phyloP scores from a whole-genome alignment of 306 rosid species.

The Rubus idaeus region DNA sequence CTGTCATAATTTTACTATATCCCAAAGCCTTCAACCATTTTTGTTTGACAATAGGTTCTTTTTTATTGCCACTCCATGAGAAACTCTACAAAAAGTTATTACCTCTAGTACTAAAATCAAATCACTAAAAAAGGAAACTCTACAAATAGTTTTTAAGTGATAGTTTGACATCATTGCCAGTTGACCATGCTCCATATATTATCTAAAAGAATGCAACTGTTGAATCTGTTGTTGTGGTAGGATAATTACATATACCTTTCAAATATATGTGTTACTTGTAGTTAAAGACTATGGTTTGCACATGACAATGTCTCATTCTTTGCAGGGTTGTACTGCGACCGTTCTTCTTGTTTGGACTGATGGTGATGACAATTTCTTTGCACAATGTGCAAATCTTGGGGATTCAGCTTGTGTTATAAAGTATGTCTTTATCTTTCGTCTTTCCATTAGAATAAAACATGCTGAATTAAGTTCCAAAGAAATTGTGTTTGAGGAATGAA shows the following conservation, averaged over 20 bases:
- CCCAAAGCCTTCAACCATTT: neutral
- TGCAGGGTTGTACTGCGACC: slow-evolving; percentile 98
- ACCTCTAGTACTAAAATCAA: neutral
- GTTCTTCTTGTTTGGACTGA: slow-evolving; percentile 90
- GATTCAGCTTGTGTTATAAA: slow-evolving; percentile 85
- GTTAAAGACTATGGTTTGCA: slow-evolving; percentile 6
- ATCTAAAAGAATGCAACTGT: neutral
- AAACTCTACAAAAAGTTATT: neutral
- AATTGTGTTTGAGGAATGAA: neutral
- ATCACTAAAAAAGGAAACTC: neutral
- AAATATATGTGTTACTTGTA: neutral
- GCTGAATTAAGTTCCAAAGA: neutral
- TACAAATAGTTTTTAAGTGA: neutral
- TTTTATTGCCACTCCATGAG: neutral
- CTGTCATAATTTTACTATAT: neutral
- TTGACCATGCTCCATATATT: neutral
- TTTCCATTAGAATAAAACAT: slow-evolving; percentile 21
- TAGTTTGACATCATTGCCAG: neutral
- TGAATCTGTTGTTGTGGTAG: slow-evolving; percentile 5
- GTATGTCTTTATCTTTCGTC: slow-evolving; percentile 43
- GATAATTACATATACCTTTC: neutral
- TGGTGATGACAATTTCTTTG: slow-evolving; percentile 56
- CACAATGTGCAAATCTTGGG: slow-evolving; percentile 96
- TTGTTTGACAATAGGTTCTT: neutral
- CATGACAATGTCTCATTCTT: slow-evolving; percentile 26